Conservation (phyloP, 2,329 filamentous ascomycete species). For the Whalleya microplaca region DNA sequence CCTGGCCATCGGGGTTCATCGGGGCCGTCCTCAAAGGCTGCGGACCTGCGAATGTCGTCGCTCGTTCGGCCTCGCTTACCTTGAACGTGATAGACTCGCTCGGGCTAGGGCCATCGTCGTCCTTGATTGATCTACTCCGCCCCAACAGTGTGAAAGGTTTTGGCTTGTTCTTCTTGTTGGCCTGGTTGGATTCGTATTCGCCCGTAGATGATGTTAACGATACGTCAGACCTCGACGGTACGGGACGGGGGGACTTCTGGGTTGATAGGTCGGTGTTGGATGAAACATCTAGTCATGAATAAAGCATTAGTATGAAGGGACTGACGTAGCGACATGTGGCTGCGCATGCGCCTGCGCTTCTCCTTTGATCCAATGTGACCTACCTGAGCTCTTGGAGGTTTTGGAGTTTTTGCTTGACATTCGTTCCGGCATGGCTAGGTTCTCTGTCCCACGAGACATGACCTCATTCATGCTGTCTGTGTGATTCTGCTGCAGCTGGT, state of each 20-base stretch:
- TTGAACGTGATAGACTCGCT: constrained; percentile 40
- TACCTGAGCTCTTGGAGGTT: constrained; percentile 38
- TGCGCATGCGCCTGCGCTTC: constrained; percentile 1
- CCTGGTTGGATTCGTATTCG: constrained; percentile 48
- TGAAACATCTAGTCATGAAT: constrained; percentile 34
- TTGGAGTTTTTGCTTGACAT: constrained; percentile 36
- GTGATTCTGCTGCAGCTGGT: constrained; percentile 31
- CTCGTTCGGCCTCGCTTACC: constrained; percentile 43
- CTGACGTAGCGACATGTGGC: constrained; percentile 15
- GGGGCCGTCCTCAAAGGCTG: constrained; percentile 64
- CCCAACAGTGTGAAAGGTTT: constrained; percentile 59
- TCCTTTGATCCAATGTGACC: constrained; percentile 23
- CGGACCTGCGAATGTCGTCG: constrained; percentile 40
- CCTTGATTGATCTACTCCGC: constrained; percentile 56
- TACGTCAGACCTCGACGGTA: constrained; percentile 55
- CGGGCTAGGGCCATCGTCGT: constrained; percentile 43
- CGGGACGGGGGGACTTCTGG: constrained; percentile 45
- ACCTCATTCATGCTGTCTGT: constrained; percentile 29
- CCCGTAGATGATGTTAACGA: constrained; percentile 54
- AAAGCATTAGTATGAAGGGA: constrained; percentile 30
- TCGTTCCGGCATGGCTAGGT: constrained; percentile 34
- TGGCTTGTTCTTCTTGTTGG: constrained; percentile 54
- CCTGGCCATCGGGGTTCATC: constrained; percentile 55
- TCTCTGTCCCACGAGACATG: constrained; percentile 36
- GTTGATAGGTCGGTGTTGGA: constrained; percentile 39